Evolutionary conservation across 225 moss, liverwort and hornwort genomes (phyloP).

Genomic region (Rhytidiadelphus loreus): DNA sequence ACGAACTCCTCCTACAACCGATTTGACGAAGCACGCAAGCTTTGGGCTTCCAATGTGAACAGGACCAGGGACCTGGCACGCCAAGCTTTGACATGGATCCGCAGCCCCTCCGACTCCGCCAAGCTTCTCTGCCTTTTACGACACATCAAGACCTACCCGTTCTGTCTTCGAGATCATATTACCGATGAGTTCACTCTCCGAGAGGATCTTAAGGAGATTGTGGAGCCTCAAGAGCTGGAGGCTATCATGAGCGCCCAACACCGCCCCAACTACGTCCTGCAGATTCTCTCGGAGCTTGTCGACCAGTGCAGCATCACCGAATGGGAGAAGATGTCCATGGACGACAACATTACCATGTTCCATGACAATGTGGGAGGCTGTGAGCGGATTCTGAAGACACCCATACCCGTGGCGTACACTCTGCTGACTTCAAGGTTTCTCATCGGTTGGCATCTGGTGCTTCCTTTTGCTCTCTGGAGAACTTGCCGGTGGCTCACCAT

Average conservation of each 20-base stretch:
- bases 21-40: too few relatives aligned
- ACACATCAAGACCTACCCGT: too few relatives aligned
- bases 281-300: slow-evolving; percentile 3
- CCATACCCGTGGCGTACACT: slow-evolving; percentile 77
- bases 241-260: neutral
- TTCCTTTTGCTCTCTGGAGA: slow-evolving; percentile 64
- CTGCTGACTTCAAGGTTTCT: slow-evolving; percentile 62
- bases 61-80: too few relatives aligned
- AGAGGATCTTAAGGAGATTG: too few relatives aligned
- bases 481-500: slow-evolving; percentile 62
- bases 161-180: too few relatives aligned
- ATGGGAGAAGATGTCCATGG: slow-evolving; percentile 26
- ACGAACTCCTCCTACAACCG: too few relatives aligned
- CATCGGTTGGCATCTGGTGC: slow-evolving; percentile 58
- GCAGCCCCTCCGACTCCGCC: too few relatives aligned
- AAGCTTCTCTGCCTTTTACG: too few relatives aligned
- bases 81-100: too few relatives aligned
- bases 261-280: slow-evolving; percentile 25
- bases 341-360: slow-evolving; percentile 47
- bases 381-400: slow-evolving; percentile 61
- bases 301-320: slow-evolving; percentile 2
- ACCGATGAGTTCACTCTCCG: too few relatives aligned
- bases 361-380: slow-evolving; percentile 69
- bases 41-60: too few relatives aligned
- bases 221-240: neutral